Percentiles rank a stretch among this genome's conserved stretches.
Conservation (phyloP, 2,329 filamentous ascomycete genomes). For the Ascomycota sp. region DNA sequence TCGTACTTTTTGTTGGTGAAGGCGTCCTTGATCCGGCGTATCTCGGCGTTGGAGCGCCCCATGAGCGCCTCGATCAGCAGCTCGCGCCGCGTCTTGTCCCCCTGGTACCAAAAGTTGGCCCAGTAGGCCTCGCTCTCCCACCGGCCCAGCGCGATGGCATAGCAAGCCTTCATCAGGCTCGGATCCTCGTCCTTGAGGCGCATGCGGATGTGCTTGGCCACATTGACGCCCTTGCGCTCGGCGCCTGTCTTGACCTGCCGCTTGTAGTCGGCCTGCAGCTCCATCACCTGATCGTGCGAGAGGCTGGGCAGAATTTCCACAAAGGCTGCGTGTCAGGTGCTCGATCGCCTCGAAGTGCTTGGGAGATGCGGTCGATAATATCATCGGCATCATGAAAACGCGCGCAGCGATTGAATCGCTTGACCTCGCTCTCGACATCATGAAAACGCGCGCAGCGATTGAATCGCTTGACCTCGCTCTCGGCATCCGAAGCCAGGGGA, state of each 20-base stretch:
- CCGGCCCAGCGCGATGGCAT: constrained; percentile 68
- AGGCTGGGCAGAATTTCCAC: constrained; percentile 67
- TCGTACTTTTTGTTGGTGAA: constrained; percentile 86
- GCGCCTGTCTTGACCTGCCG: constrained; percentile 60
- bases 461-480: constrained; percentile 22
- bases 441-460: constrained; percentile 42
- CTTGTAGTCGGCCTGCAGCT: constrained; percentile 80
- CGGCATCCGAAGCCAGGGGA: constrained; percentile 26
- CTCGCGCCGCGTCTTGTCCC: constrained; percentile 64
- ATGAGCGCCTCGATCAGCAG: constrained; percentile 85
- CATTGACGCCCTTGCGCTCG: constrained; percentile 58
- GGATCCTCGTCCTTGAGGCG: constrained; percentile 53
- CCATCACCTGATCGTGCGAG: constrained; percentile 71
- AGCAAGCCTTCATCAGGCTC: constrained; percentile 75
- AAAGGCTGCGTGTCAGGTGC: constrained; percentile 49
- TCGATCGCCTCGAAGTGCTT: constrained; percentile 48
- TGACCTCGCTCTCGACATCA: constrained; percentile 21
- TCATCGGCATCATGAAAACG: constrained; percentile 72
- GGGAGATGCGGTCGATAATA: constrained; percentile 57
- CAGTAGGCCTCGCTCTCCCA: constrained; percentile 95
- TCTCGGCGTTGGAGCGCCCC: constrained; percentile 75
- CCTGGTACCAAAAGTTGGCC: constrained; percentile 96
- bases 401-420: constrained; percentile 34
- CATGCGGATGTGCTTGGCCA: constrained; percentile 66
- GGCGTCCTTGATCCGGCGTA: constrained; percentile 64